Conservation (phyloP, 1,139 yeast genomes). For the Blastobotrys apis region DNA sequence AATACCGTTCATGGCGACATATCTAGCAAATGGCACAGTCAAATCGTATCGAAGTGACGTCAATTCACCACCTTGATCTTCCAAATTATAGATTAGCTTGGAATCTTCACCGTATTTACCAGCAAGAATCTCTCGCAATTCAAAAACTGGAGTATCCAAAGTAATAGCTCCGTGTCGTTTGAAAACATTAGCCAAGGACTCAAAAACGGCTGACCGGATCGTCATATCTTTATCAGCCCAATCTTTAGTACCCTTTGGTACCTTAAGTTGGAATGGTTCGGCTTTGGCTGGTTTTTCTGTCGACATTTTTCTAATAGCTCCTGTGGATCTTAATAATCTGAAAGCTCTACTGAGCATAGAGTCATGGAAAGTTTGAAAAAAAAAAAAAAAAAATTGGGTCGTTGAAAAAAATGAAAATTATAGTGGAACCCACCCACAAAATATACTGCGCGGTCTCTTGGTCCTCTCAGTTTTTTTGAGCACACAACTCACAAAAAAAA, state of each 20-base stretch:
- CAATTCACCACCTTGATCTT: slow-evolving; percentile 97
- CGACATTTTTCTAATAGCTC: not conserved
- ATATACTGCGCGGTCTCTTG: no score
- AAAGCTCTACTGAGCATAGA: slow-evolving; percentile 6
- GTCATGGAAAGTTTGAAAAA: slow-evolving; percentile 1
- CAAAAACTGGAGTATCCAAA: slow-evolving; percentile 96
- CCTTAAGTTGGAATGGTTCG: slow-evolving; percentile 65
- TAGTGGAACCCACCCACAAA: no score
- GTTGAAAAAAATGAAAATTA: not conserved
- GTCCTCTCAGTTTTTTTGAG: no score
- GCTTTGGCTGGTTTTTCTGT: not conserved
- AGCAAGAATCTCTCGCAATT: slow-evolving; percentile 86
- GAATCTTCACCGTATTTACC: slow-evolving; percentile 99
- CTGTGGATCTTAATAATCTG: not conserved
- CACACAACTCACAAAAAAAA: no score
- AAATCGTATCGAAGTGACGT: slow-evolving; percentile 92
- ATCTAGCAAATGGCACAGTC: slow-evolving; percentile 97
- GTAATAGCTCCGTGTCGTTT: slow-evolving; percentile 97
- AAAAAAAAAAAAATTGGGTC: not conserved
- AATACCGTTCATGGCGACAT: slow-evolving; percentile 89
- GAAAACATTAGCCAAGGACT: slow-evolving; percentile 65
- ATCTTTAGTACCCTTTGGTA: slow-evolving; percentile 93
- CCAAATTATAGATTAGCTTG: slow-evolving; percentile 86
- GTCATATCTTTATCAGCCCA: slow-evolving; percentile 99
- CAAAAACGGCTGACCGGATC: slow-evolving; percentile 80